Evolutionary conservation across 176 grass and related monocot species (phyloP), one percentile per base, ranked within the genome.

Genomic region (Aechmea fasciata): DNA sequence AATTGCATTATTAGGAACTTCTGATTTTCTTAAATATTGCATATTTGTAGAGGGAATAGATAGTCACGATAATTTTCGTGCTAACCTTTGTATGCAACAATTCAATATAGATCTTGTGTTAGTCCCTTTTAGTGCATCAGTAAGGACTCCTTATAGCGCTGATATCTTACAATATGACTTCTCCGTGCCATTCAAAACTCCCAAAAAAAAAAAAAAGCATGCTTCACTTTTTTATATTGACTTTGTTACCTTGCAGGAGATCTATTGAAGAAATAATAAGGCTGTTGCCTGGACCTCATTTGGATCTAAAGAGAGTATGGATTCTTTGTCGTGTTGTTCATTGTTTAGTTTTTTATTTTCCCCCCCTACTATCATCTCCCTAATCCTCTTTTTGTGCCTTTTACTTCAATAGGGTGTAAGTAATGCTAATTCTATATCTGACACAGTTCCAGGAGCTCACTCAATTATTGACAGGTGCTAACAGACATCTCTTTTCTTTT

Each of bases 211-310:
- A 23, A 23, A 23, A 23, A 23, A 23, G 1, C 9, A 18, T 19
- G 17, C 17, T 0, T 20, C 8, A 9, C 20, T 69, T 71, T 78
- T 1, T 18, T 22, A 68, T 49, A 49, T 66, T 52, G 17, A 57
- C 47, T 50, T 13, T 69, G 20, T 33, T 19, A 64, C 26, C 53
- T 81, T 83, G 67, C 80, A 97, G 93, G 93, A 77, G 93, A 68
- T 92, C 89, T 75, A 92, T 90, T 74, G 93, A 92, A 83, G 89
- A 97, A 81, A 70, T 83, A 63, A n/a, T 97, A 57, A 92, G 90
- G 75, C 51, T 90, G 52, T 76, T 97, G 54, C 89, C 93, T 47
- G 93, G 93, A 69, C 93, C 89, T 57, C 93, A 92, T 83, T 29
- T 92, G 25, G 89, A 97, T 87, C 80, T 92, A 68, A 97, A 92